Evolutionary conservation across 352 stramenopile species (phyloP).

Genomic region (Aphanomyces astaci): DNA sequence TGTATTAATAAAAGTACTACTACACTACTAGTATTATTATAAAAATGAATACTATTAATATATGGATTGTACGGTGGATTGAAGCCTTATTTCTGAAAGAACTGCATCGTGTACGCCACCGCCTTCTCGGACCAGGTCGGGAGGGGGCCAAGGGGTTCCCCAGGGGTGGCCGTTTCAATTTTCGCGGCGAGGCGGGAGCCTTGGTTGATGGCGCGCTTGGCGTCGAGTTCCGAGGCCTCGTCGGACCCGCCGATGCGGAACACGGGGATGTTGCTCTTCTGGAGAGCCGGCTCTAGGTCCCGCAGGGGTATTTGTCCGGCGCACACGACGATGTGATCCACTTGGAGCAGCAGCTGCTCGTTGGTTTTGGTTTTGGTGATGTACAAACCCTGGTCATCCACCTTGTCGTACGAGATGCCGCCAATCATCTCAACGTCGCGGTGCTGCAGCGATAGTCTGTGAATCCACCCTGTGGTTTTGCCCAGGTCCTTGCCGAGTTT

Average conservation of each 20-base stretch:
- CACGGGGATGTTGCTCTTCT: constrained; percentile 64
- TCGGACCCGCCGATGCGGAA: constrained; percentile 95
- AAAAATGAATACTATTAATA: no score
- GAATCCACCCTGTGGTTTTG: constrained; percentile 97
- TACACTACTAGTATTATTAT: no score
- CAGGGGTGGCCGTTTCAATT: constrained; percentile 74
- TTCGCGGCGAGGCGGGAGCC: constrained; percentile 79
- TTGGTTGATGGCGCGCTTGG: constrained; percentile 97
- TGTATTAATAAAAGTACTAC: no score
- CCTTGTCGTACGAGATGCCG: constrained; percentile 90
- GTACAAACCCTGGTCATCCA: constrained; percentile 92
- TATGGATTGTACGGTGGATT: neutral
- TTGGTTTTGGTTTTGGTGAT: constrained; percentile 70
- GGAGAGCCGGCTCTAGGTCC: constrained; percentile 78
- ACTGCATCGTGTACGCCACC: neutral
- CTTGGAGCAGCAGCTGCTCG: constrained; percentile 75
- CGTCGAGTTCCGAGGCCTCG: constrained; percentile 92
- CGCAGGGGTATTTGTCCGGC: constrained; percentile 89
- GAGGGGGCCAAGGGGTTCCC: constrained; percentile 42
- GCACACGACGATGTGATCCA: constrained; percentile 95
- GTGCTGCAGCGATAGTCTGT: constrained; percentile 87
- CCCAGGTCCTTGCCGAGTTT: constrained; percentile 89
- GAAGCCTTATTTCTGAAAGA: constrained; percentile 11
- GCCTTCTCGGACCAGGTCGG: constrained; percentile 23
- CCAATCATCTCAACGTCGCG: constrained; percentile 90